Conservation (phyloP, 2,329 filamentous ascomycete species). For the Epichloe gansuensis region DNA sequence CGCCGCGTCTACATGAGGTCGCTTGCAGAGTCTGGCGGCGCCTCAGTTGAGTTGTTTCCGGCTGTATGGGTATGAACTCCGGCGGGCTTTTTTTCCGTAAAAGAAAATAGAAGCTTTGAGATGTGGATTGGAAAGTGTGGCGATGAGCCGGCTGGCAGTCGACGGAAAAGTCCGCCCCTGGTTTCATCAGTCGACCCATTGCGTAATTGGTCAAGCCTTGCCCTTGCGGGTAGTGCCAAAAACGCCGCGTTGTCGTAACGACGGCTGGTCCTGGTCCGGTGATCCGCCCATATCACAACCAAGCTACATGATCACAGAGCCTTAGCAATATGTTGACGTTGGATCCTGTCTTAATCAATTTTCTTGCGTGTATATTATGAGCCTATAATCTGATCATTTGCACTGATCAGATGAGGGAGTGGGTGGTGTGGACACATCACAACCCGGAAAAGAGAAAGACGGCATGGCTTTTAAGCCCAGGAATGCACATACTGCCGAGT, state of each 20-base stretch:
- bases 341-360: no score
- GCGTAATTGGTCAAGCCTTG: conserved; percentile 6
- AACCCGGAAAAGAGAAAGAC: background rate
- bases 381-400: no score
- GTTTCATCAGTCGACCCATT: background rate
- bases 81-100: conserved; percentile 9
- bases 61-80: conserved; percentile 8
- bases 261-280: no score
- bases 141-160: conserved; percentile 1
- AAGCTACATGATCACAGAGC: background rate
- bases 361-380: no score
- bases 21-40: background rate
- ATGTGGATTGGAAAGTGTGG: background rate
- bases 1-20: background rate
- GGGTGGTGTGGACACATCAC: no score
- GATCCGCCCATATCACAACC: background rate
- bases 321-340: no score
- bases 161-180: conserved; percentile 9
- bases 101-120: background rate
- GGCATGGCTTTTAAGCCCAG: no score
- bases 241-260: background rate
- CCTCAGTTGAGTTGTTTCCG: background rate
- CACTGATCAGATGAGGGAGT: no score
- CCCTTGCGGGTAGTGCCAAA: conserved; percentile 3
- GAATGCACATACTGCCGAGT: no score